Evolutionary conservation across 495 filamentous ascomycete species (phyloP).

Genomic region (Hypomontagnella submonticulosa): DNA sequence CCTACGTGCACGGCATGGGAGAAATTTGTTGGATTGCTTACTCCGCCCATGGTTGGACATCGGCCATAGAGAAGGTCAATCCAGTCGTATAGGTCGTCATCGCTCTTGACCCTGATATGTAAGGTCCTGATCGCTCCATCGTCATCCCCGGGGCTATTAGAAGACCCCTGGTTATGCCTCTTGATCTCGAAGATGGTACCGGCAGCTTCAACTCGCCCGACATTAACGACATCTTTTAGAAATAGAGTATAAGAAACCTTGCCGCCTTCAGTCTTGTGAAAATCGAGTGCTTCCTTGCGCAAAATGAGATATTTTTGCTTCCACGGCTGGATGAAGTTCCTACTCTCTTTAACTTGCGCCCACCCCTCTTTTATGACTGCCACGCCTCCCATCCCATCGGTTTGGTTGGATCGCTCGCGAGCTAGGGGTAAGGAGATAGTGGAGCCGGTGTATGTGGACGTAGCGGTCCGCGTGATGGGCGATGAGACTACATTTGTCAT

Average conservation of each 20-base stretch:
- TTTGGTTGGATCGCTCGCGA: constrained; percentile 68
- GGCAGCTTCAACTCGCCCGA: constrained; percentile 85
- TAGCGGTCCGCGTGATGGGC: constrained; percentile 61
- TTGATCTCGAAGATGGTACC: constrained; percentile 93
- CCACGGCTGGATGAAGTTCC: constrained; percentile 82
- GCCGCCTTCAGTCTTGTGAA: constrained; percentile 86
- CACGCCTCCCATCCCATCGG: constrained; percentile 70
- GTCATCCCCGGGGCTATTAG: constrained; percentile 69
- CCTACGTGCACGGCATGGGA: constrained; percentile 96
- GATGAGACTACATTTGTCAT: constrained; percentile 81
- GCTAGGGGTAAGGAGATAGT: constrained; percentile 75
- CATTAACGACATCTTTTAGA: constrained; percentile 84
- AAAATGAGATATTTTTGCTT: constrained; percentile 88
- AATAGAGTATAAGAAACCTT: constrained; percentile 83
- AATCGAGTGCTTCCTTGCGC: constrained; percentile 88
- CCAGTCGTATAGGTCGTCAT: constrained; percentile 98
- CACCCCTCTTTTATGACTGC: constrained; percentile 88
- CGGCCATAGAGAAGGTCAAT: constrained; percentile 96
- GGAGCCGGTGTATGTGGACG: constrained; percentile 71
- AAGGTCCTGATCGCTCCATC: constrained; percentile 83
- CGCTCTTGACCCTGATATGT: constrained; percentile 88
- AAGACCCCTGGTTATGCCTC: constrained; percentile 71
- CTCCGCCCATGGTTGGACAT: constrained; percentile 96
- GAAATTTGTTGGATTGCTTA: constrained; percentile 98
- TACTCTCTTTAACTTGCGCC: constrained; percentile 87